These are phyloP conservation scores for Hydrangea macrophylla DNA, from an alignment of 148 eudicot genomes.

Conservation along the genomic window DNA sequence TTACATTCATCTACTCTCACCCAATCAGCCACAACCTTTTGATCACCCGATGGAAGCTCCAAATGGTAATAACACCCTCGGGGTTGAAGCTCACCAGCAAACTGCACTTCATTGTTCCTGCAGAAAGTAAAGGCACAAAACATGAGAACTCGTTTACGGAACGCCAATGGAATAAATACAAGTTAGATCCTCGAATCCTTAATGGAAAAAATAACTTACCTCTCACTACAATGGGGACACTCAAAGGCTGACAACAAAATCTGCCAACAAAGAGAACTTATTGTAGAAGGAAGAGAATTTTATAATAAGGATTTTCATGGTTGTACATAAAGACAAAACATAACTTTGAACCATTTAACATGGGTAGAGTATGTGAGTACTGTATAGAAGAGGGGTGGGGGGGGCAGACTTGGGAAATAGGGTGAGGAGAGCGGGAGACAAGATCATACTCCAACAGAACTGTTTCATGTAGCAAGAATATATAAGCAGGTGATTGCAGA, in stretches of 20 bases:
- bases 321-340: not conserved
- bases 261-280: conserved; percentile 36
- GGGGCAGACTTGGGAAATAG: too few species aligned
- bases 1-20: not conserved
- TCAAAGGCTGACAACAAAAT: conserved; percentile 90
- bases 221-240: conserved; percentile 94
- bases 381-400: too few species aligned
- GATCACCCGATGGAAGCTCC: conserved; percentile 58
- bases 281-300: not conserved
- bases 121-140: conserved; percentile 11
- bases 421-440: too few species aligned
- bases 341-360: not conserved
- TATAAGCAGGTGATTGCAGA: too few species aligned
- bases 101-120: conserved; percentile 95
- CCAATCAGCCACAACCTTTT: conserved; percentile 39
- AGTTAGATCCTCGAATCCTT: not conserved
- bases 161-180: not conserved
- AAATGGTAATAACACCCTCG: conserved; percentile 65
- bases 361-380: too few species aligned
- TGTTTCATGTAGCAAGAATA: not conserved
- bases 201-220: conserved; percentile 37
- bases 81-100: conserved; percentile 89
- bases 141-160: not conserved
- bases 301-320: not conserved
- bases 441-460: too few species aligned